Evolutionary conservation across 2,329 filamentous ascomycete genomes (phyloP), one percentile per base, ranked within the genome.

Genomic region (Trichocomaceae sp.): DNA sequence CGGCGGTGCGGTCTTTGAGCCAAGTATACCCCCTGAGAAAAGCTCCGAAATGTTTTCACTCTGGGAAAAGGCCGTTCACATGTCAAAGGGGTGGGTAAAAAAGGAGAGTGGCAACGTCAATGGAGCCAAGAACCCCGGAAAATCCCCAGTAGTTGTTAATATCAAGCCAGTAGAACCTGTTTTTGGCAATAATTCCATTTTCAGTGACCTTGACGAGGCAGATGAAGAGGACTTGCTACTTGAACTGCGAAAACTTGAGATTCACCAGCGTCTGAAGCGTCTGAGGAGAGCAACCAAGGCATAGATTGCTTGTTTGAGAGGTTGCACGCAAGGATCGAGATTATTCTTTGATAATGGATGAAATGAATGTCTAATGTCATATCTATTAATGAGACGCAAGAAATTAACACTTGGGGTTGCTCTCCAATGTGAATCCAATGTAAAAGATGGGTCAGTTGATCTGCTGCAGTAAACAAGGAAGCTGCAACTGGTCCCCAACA

Each of bases 11-110:
- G 78, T 83, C 9, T 95, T 95, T 65, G 75, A 82, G 64, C 87
- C 88, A 1, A 75, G 82, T 60, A 81, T 88, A 3, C 58, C 57
- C 2, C 59, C 42, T 0, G 75, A 81, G 58, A 77, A 83, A 58
- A 81, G 83, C 47, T 70, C 72, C 26, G 75, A 75, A 61, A 80
- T 84, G 68, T 88, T 88, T 61, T 75, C 74, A 58, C 78, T 81
- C 58, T 91, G 87, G 87, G 79, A 84, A 62, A 83, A 84, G 67
- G 87, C 87, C 0, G 87, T 91, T 9, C 72, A 83, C 61, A 90
- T 90, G 86, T 85, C 82, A 65, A 81, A 76, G 64, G 87, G 87
- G 8, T 90, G 87, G 87, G 52, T 67, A 35, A 60, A 60, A 12
- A 51, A 45, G 9, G 55, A 60, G 20, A 55, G 52, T 17, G 39